phyloP scores from a whole-genome alignment of 345 rosid genomes.

The Raphanus raphanistrum region DNA sequence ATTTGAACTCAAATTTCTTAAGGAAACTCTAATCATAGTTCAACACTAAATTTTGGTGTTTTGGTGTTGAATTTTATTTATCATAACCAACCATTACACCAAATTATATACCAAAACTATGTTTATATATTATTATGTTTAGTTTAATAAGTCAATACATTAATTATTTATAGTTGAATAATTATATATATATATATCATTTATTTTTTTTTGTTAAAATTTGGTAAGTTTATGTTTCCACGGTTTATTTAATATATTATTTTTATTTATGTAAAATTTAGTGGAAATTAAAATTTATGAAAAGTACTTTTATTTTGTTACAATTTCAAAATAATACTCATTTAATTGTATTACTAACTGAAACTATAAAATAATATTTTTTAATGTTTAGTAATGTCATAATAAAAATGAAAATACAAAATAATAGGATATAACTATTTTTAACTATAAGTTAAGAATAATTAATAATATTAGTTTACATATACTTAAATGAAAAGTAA shows the following conservation, averaged over 20 bases:
- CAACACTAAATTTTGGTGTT: background rate
- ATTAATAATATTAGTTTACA: background rate
- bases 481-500: background rate
- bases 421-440: no score
- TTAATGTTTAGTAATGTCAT: background rate
- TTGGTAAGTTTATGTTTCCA: background rate
- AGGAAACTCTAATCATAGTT: background rate
- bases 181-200: no score
- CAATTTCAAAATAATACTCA: background rate
- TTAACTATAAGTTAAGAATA: no score
- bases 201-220: no score
- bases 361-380: no score
- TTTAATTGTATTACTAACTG: background rate
- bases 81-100: background rate
- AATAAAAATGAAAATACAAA: background rate
- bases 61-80: background rate
- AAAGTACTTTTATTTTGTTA: background rate
- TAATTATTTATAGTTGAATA: no score
- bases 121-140: no score
- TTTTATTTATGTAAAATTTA: background rate
- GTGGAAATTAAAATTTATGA: background rate
- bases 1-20: no score
- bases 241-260: background rate
- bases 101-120: no score
- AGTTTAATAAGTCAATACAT: no score